phyloP scores from a whole-genome alignment of 192 early-diverging fungal genomes.

The Coemansia pectinata region DNA sequence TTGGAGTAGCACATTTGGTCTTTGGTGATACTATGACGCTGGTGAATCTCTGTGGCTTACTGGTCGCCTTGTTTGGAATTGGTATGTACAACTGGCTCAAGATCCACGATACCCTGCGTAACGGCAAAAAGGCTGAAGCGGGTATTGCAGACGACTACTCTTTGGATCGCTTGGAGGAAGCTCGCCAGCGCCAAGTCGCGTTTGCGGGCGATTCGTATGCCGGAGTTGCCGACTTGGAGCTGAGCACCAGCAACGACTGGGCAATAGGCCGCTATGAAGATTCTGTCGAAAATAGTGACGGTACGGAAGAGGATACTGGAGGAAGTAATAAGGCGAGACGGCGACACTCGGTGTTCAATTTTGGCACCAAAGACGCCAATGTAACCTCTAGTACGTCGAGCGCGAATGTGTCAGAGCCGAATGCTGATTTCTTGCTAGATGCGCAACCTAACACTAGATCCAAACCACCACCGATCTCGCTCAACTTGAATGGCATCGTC shows the following conservation, averaged over 20 bases:
- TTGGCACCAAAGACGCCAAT: background rate
- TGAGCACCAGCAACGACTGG: background rate
- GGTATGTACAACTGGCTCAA: constrained; percentile 73
- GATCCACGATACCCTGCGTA: constrained; percentile 43
- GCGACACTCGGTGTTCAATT: constrained; percentile 16
- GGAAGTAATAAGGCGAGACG: constrained; percentile 19
- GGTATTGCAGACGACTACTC: background rate
- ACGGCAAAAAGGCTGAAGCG: background rate
- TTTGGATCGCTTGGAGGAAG: constrained; percentile 6
- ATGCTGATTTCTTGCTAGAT: background rate
- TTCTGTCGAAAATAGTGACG: constrained; percentile 6
- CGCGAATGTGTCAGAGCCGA: background rate
- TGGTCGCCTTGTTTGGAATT: constrained; percentile 83
- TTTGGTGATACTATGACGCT: constrained; percentile 84
- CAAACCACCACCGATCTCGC: background rate
- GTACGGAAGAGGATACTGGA: constrained; percentile 5
- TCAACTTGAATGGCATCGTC: background rate
- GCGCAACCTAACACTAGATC: background rate
- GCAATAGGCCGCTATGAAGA: background rate
- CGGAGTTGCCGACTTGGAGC: constrained; percentile 11
- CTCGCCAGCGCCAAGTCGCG: constrained; percentile 25
- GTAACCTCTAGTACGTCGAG: background rate
- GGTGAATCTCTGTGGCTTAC: constrained; percentile 73
- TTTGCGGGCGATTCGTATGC: constrained; percentile 35
- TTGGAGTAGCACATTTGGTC: constrained; percentile 67